A percentile compares a stretch with the other conserved stretches of the same genome.
These are phyloP conservation scores for Cystoisospora suis DNA, from an alignment of 169 alveolate species.

Conservation along the genomic window DNA sequence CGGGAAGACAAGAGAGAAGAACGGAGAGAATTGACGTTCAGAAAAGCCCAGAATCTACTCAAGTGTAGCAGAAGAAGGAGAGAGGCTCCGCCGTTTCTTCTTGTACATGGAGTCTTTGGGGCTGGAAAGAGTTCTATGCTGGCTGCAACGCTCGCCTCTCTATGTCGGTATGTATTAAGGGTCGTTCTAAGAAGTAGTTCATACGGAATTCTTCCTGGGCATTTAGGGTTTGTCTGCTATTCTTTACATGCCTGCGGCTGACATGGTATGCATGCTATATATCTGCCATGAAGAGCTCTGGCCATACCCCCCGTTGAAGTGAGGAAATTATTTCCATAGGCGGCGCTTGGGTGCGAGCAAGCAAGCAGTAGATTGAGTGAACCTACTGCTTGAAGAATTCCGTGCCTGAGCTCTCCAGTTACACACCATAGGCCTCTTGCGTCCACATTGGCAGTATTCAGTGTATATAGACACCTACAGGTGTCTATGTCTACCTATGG, in stretches of 20 bases:
- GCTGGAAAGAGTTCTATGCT: conserved; percentile 62
- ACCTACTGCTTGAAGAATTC: too few species aligned
- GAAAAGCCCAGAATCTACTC: background rate
- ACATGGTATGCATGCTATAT: too few species aligned
- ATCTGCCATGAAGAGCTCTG: background rate
- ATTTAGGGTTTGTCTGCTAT: too few species aligned
- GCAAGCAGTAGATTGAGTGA: too few species aligned
- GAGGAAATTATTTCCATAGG: background rate
- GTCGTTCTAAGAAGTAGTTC: background rate
- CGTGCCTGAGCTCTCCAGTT: too few species aligned
- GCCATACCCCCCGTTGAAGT: background rate
- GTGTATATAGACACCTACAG: too few species aligned
- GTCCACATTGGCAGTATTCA: too few species aligned
- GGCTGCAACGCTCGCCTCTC: conserved; percentile 44
- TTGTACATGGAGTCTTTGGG: conserved; percentile 65
- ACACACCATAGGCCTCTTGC: too few species aligned
- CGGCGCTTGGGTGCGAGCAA: background rate
- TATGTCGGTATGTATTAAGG: conserved; percentile 31
- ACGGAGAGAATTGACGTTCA: background rate
- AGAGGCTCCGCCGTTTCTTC: conserved; percentile 38
- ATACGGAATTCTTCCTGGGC: background rate
- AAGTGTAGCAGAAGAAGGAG: background rate
- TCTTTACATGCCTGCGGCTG: too few species aligned
- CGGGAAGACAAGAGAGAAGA: background rate
- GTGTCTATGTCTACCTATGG: too few species aligned